phyloP scores from a whole-genome alignment of 352 stramenopile species.

The Poterioochromonas sp. region DNA sequence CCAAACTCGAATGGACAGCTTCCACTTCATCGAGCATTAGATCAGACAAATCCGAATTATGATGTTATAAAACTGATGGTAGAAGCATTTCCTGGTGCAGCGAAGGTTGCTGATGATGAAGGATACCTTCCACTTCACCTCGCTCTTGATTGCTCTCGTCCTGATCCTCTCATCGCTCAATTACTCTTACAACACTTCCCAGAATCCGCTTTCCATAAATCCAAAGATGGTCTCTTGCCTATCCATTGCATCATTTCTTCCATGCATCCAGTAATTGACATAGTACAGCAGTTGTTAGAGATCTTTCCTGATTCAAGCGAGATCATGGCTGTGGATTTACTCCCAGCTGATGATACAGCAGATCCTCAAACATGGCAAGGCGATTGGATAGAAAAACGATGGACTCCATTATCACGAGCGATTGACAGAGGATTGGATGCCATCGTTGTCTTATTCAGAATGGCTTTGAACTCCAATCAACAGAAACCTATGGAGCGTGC shows the following conservation, averaged over 20 bases:
- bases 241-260: slow-evolving; percentile 13
- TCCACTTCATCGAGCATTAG: background rate
- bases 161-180: background rate
- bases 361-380: slow-evolving; percentile 23
- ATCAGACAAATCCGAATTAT: background rate
- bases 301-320: background rate
- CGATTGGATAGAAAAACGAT: slow-evolving; percentile 18
- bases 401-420: slow-evolving; percentile 12
- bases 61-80: background rate
- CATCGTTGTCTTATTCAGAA: background rate
- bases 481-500: background rate
- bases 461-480: background rate
- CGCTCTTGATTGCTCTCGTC: background rate
- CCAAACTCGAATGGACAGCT: slow-evolving; percentile 11
- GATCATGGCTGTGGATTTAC: background rate
- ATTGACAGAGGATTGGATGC: slow-evolving; percentile 19
- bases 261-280: background rate
- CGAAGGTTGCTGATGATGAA: slow-evolving; percentile 14
- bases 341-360: background rate
- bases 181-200: background rate
- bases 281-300: background rate
- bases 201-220: slow-evolving; percentile 10
- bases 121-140: slow-evolving; percentile 18
- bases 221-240: slow-evolving; percentile 10
- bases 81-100: slow-evolving; percentile 6